Percentiles rank a stretch among this genome's conserved stretches.
Conservation (phyloP, 2,329 filamentous ascomycete species). For the Penicillium sp. region DNA sequence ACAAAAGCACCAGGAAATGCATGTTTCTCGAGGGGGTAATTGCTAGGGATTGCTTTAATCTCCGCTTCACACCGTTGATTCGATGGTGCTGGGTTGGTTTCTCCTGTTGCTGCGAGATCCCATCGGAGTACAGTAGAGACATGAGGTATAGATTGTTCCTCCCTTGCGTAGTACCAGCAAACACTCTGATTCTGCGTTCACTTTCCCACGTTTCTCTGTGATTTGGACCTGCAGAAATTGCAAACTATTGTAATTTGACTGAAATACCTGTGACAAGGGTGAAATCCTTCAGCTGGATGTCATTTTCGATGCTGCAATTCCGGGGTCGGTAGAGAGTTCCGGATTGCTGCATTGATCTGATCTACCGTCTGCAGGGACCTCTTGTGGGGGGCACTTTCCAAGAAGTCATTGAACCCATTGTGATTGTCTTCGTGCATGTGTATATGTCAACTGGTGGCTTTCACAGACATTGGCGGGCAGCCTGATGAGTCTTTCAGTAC, state of each 20-base stretch:
- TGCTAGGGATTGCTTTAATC: slow-evolving; percentile 9
- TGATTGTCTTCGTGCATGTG: background rate
- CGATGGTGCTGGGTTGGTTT: background rate
- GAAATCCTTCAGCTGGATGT: background rate
- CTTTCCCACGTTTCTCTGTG: background rate
- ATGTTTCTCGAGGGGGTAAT: slow-evolving; percentile 4
- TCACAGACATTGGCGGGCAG: background rate
- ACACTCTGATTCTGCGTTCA: background rate
- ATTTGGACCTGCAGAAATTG: background rate
- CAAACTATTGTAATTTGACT: background rate
- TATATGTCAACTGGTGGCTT: background rate
- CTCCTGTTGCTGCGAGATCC: slow-evolving; percentile 14
- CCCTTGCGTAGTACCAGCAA: slow-evolving; percentile 16
- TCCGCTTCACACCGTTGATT: slow-evolving; percentile 5
- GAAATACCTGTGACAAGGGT: slow-evolving; percentile 9
- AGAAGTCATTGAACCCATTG: background rate
- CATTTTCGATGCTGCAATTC: background rate
- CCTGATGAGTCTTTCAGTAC: background rate
- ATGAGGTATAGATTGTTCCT: slow-evolving; percentile 4
- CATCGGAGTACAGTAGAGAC: slow-evolving; percentile 5
- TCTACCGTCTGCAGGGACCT: slow-evolving; percentile 1
- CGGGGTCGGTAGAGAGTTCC: background rate
- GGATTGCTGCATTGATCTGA: slow-evolving; percentile 5
- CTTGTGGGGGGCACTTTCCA: background rate
- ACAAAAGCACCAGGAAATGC: slow-evolving; percentile 2